These are phyloP conservation scores for Tolypocladium pustulatum DNA, from an alignment of 2,329 filamentous ascomycete species.

Conservation along the genomic window DNA sequence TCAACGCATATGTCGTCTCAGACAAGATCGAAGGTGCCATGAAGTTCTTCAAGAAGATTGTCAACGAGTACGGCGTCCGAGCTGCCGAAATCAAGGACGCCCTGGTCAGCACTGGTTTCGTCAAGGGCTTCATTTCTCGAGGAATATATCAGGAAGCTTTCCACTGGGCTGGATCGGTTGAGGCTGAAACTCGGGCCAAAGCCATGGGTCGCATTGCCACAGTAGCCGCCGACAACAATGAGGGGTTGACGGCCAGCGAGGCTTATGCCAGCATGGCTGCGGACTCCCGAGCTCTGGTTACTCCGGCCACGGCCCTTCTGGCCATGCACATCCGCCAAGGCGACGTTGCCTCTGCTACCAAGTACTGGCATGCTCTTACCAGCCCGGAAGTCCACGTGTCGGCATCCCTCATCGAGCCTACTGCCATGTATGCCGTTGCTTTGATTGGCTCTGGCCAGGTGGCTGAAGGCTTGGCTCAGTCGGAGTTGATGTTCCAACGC, in stretches of 20 bases:
- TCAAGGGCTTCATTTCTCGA: constrained; percentile 64
- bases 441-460: constrained; percentile 78
- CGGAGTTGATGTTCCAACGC: constrained; percentile 77
- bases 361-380: constrained; percentile 70
- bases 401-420: constrained; percentile 68
- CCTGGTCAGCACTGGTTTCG: constrained; percentile 63
- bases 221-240: constrained; percentile 69
- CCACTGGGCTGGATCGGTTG: constrained; percentile 57
- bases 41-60: constrained; percentile 76
- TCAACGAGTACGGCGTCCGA: constrained; percentile 48
- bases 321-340: constrained; percentile 78
- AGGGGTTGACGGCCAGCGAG: constrained; percentile 55
- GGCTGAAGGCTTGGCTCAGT: constrained; percentile 68
- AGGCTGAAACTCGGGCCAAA: constrained; percentile 44
- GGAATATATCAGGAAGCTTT: constrained; percentile 66
- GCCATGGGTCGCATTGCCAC: constrained; percentile 66
- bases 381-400: constrained; percentile 49
- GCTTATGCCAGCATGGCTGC: constrained; percentile 51
- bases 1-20: constrained; percentile 78
- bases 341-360: constrained; percentile 64
- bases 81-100: constrained; percentile 57
- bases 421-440: constrained; percentile 82
- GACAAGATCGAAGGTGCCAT: constrained; percentile 72
- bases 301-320: constrained; percentile 68
- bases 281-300: constrained; percentile 36